Base-by-base conservation (phyloP, 2,329 filamentous ascomycete genomes). In the Aspergillus sp. region DNA sequence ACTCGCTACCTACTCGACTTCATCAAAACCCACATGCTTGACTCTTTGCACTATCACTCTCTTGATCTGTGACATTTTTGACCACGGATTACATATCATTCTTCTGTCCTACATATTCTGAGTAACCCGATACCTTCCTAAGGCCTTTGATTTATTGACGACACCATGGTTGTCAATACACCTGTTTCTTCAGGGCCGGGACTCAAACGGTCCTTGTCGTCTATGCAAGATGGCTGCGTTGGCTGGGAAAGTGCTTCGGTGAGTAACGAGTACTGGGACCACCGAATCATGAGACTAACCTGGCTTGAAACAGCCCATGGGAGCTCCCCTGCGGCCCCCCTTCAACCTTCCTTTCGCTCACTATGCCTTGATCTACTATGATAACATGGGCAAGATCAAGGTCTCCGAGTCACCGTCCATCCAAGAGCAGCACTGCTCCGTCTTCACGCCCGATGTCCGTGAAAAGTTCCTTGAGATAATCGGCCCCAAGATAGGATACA, bases 351-450 rank as follows among this genome's bases (percentile, higher is more conserved):
- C 71, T 18, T 72, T 64, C 57, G 53, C 65, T 9, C 71, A 74
- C 50, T 74, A 72, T 51, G 71, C 72, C 39, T 58, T 74, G 64
- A 73, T 74, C 36, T 74, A 73, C 43, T 58, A 73, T 3, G 72
- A 74, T 54, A 65, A 66, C 51, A 66, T 66, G 52, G 71, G 72
- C 15, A 70, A 66, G 54, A 55, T 74, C 20, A 67, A 68, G 53
- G 66, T 72, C 6, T 60, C 68, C 2, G 71, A 72, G 57, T 74
- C 72, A 8, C 39, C 66, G 4, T 73, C 71, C 2, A 71, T 74
- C 15, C 64, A 66, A 42, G 66, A 71, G 13, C 67, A 69, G 32
- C 66, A 66, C 34, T 52, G 62, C 0, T 71, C 70, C 11, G 53
- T 74, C 3, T 73, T 74, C 54, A 71, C 70, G 3, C 62, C 67